These are phyloP conservation scores for Akanthomyces lecanii DNA, from an alignment of 2,329 filamentous ascomycete genomes.

Conservation along the genomic window DNA sequence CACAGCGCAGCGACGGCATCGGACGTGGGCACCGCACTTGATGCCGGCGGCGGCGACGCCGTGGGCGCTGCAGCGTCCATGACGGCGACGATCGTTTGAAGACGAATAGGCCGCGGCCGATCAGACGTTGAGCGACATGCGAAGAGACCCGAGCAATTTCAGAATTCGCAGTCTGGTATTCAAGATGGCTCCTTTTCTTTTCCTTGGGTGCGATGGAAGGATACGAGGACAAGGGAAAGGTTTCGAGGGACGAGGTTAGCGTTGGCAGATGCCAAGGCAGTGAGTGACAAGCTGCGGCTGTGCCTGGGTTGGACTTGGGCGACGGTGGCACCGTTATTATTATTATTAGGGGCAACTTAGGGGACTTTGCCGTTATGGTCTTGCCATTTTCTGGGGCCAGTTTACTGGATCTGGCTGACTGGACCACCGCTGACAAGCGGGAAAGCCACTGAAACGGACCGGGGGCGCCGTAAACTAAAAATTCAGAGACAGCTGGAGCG, in stretches of 20 bases:
- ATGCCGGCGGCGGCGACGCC: neutral
- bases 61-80: neutral
- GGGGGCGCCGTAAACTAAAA: no score
- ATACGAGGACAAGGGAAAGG: neutral
- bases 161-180: neutral
- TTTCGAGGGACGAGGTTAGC: neutral
- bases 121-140: slow-evolving; percentile 8
- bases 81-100: neutral
- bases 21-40: neutral
- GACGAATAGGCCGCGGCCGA: slow-evolving; percentile 9
- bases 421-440: no score
- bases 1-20: neutral
- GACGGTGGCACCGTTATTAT: neutral
- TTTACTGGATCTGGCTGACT: no score
- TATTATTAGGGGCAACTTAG: neutral
- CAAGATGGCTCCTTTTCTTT: neutral
- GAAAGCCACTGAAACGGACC: no score
- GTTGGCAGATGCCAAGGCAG: neutral
- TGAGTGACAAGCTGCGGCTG: slow-evolving; percentile 6
- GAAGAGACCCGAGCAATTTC: neutral
- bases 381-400: no score
- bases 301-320: neutral
- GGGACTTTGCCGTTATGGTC: no score
- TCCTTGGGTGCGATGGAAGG: neutral
- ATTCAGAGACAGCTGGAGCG: no score